A percentile compares a stretch with the other conserved stretches of the same genome.
phyloP scores from a whole-genome alignment of 2,329 filamentous ascomycete genomes.

The Gaeumannomyces tritici region DNA sequence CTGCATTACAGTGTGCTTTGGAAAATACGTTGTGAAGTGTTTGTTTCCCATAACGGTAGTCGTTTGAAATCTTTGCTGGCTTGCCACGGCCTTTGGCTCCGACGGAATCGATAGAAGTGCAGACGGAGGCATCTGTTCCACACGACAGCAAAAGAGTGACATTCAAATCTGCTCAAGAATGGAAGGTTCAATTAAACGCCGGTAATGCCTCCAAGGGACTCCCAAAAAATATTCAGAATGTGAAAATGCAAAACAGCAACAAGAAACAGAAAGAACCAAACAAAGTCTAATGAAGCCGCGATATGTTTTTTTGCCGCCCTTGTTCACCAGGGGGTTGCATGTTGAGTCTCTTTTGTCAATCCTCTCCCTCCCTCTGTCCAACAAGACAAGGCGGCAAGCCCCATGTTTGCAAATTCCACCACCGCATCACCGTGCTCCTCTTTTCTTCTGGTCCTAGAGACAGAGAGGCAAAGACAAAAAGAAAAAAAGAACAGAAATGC shows the following conservation, averaged over 20 bases:
- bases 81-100: too few species aligned
- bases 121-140: too few species aligned
- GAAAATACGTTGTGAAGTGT: too few species aligned
- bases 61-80: too few species aligned
- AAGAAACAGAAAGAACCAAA: slow-evolving; percentile 4
- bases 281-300: background rate
- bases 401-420: background rate
- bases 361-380: background rate
- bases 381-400: too few species aligned
- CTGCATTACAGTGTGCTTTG: background rate
- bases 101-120: too few species aligned
- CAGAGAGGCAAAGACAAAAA: background rate
- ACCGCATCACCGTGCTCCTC: too few species aligned
- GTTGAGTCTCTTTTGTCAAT: background rate
- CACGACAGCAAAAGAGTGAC: background rate
- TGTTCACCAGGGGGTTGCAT: background rate
- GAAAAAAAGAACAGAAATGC: background rate
- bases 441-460: background rate
- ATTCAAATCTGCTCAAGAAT: background rate
- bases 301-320: background rate
- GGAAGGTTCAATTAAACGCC: slow-evolving; percentile 12
- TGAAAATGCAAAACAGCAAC: background rate
- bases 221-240: background rate
- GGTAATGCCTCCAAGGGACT: slow-evolving; percentile 8
- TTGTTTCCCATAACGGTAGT: too few species aligned